Percentiles rank a stretch among this genome's conserved stretches.
These are phyloP conservation scores for Exophiala xenobiotica DNA, from an alignment of 2,329 filamentous ascomycete genomes.

Conservation along the genomic window DNA sequence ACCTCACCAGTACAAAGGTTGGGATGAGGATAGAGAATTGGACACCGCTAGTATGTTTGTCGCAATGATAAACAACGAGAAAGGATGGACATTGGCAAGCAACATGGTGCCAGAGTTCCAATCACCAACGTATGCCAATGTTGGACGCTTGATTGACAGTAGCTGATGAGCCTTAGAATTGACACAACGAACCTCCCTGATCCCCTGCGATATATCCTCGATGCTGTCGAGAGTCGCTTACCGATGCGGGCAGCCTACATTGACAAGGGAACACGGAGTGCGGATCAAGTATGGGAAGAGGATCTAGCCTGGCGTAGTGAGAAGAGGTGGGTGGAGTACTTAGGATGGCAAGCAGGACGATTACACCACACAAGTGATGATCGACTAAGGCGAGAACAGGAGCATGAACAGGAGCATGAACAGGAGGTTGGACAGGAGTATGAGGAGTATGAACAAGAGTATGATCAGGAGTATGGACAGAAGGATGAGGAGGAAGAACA, in stretches of 20 bases:
- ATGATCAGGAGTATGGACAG: neutral
- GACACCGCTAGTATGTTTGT: neutral
- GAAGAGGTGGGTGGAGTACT: neutral
- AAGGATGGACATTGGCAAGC: neutral
- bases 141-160: neutral
- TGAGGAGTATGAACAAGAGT: neutral
- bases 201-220: neutral
- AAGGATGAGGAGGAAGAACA: neutral
- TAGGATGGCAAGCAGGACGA: neutral
- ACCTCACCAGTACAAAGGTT: neutral
- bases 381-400: neutral
- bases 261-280: neutral
- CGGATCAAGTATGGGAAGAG: neutral
- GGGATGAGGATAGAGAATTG: neutral
- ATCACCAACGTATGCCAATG: neutral
- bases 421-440: neutral
- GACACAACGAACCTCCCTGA: neutral
- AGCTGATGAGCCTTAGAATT: neutral
- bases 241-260: neutral
- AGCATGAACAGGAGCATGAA: neutral
- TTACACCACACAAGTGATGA: neutral
- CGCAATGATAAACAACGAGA: neutral
- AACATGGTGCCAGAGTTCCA: neutral
- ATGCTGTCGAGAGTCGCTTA: neutral
- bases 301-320: neutral